Evolutionary conservation across 2,329 filamentous ascomycete species (phyloP).

Genomic region (Diaporthe vexans): DNA sequence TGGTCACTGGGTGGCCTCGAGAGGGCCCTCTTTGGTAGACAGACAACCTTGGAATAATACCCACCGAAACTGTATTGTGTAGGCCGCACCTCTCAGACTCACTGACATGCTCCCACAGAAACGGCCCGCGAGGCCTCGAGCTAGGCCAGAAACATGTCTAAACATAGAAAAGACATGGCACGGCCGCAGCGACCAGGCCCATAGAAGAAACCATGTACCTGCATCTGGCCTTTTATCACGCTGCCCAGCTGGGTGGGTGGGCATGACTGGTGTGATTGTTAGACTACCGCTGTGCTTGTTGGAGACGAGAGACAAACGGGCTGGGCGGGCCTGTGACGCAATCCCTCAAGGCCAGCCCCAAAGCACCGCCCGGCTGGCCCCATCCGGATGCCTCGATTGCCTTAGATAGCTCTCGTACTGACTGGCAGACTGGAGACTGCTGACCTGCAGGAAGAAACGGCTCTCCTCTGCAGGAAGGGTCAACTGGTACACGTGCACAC

Average conservation of each 20-base stretch:
- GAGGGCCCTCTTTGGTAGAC: background rate
- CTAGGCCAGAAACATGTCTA: constrained; percentile 34
- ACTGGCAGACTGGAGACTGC: background rate
- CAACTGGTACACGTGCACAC: constrained; percentile 2
- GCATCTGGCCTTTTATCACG: constrained; percentile 16
- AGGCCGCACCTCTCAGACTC: background rate
- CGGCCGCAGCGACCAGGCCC: constrained; percentile 14
- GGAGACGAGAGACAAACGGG: background rate
- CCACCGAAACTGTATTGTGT: background rate
- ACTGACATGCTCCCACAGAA: background rate
- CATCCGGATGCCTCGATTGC: constrained; percentile 10
- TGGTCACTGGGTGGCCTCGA: constrained; percentile 6
- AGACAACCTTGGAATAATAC: background rate
- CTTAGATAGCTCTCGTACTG: background rate
- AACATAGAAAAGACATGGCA: constrained; percentile 30
- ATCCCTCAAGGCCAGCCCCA: constrained; percentile 35
- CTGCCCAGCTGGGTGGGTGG: background rate
- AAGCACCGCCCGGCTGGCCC: constrained; percentile 14
- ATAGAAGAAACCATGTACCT: constrained; percentile 12
- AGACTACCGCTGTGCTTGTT: background rate
- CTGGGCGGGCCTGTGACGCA: constrained; percentile 38
- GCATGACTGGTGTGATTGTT: constrained; percentile 14
- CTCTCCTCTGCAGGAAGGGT: background rate
- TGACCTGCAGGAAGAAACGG: background rate
- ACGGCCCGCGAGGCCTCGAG: background rate